Evolutionary conservation across 2,329 filamentous ascomycete genomes (phyloP), one percentile per base, ranked within the genome.

Genomic region (Arthrinium phaeospermum): DNA sequence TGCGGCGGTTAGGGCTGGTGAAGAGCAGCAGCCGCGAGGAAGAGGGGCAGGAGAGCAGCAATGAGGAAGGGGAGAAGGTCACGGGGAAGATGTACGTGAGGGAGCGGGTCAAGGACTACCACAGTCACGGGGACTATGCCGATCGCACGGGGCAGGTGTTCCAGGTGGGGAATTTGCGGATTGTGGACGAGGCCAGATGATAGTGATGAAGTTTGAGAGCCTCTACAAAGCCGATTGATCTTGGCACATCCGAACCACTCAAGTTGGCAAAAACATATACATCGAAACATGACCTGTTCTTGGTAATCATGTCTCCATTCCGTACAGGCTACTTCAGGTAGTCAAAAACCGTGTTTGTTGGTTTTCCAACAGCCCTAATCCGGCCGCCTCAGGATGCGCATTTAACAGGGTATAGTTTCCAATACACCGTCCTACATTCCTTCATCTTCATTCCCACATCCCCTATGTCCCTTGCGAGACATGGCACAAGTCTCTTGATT

Each of bases 51-150:
- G 12, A 7, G 68, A 68, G 19, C 70, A 69, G 73, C 1, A 68
- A 79, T 22, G 80, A 79, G 2, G 71, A 77, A 12, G 77, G 72
- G 1, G 74, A 74, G 53, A 79, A 80, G 6, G 80, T 84, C 7
- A 80, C 79, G 37, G 83, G 83, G 0, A 61, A 83, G 37, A 79
- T 84, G 73, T 84, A 84, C 76, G 83, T 85, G 46, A 77, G 83
- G 24, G 80, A 82, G 71, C 76, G 83, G 41, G 83, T 85, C 1
- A 84, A 81, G 77, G 77, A 83, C 64, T 84, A 84, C 71, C 82
- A 84, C 68, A 73, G 83, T 68, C 80, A 83, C 67, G 78, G 74
- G 1, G 80, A 84, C 45, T 84, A 83, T 72, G 81, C 78, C 0
- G 81, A 84, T 71, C 81, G 78, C 75, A 83, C 79, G 72, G 82